Conservation (phyloP, 306 rosid species). For the Mucuna pruriens region DNA sequence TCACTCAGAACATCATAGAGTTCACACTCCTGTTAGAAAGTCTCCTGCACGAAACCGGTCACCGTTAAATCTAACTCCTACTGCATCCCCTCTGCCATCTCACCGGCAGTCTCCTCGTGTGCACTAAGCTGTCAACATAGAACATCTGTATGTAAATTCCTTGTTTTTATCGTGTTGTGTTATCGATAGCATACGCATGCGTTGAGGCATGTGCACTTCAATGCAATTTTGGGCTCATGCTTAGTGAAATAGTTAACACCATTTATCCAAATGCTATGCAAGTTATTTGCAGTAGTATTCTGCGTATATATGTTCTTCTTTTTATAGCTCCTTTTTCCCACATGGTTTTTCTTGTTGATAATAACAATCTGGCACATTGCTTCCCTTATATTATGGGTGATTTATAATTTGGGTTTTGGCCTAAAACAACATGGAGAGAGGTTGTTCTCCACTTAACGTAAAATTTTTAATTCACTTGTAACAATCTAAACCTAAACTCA, state of each 20-base stretch:
- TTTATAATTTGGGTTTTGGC: neutral
- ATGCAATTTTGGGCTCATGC: conserved; percentile 45
- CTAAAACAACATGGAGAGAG: neutral
- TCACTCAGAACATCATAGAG: conserved; percentile 48
- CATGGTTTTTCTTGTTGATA: neutral
- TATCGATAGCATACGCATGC: conserved; percentile 37
- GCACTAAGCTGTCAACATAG: conserved; percentile 12
- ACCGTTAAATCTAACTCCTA: conserved; percentile 54
- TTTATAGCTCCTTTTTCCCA: neutral
- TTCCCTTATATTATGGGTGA: neutral
- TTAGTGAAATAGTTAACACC: conserved; percentile 26
- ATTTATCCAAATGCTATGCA: conserved; percentile 29
- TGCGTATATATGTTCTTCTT: neutral
- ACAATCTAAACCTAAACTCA: too few relatives aligned
- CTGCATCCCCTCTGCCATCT: conserved; percentile 65
- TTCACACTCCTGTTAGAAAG: conserved; percentile 41
- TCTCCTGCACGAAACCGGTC: conserved; percentile 61
- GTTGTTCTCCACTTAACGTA: neutral
- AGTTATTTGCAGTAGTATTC: neutral
- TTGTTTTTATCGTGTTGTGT: conserved; percentile 40
- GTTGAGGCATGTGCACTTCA: conserved; percentile 40
- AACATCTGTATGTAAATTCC: conserved; percentile 46
- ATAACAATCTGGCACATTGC: neutral
- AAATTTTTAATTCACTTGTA: too few relatives aligned
- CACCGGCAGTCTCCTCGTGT: conserved; percentile 58